Conservation (phyloP, 169 alveolate species). For the Toxoplasma gondii region DNA sequence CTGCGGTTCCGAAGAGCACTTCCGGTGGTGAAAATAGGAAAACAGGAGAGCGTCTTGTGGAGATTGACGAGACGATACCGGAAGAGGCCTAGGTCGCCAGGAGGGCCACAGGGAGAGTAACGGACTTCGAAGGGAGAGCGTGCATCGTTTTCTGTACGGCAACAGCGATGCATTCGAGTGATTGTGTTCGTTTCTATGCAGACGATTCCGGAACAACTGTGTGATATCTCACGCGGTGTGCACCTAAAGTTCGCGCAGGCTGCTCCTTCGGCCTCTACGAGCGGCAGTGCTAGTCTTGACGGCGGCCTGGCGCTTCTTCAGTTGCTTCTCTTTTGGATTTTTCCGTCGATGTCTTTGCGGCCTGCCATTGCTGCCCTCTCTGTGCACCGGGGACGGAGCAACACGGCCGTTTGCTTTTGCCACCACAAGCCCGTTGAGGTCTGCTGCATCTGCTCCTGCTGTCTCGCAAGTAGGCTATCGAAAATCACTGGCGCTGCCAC, state of each 20-base stretch:
- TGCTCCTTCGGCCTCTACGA: background rate
- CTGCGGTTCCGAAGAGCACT: no score
- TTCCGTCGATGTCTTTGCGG: slow-evolving; percentile 80
- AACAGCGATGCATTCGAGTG: background rate
- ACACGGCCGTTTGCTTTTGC: slow-evolving; percentile 86
- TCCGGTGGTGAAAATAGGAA: no score
- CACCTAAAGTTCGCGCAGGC: slow-evolving; percentile 27
- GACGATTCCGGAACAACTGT: slow-evolving; percentile 39
- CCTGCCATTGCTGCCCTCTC: slow-evolving; percentile 79
- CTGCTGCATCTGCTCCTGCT: slow-evolving; percentile 86
- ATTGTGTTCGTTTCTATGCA: background rate
- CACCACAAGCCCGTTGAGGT: slow-evolving; percentile 85
- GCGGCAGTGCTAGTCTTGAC: background rate
- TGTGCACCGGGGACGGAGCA: slow-evolving; percentile 79
- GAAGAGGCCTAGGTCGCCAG: no score
- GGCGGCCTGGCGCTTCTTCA: slow-evolving; percentile 39
- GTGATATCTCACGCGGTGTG: slow-evolving; percentile 52
- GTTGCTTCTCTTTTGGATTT: slow-evolving; percentile 78
- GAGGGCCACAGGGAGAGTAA: no score
- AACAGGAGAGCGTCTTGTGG: no score
- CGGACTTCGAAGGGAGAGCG: no score
- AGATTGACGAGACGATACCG: no score
- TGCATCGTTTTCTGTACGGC: no score
- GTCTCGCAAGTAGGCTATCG: slow-evolving; percentile 73
- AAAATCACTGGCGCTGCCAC: background rate